Evolutionary conservation across 208 protist genomes (phyloP), one percentile per base, ranked within the genome.

Genomic region (Acanthamoeba divionensis): DNA sequence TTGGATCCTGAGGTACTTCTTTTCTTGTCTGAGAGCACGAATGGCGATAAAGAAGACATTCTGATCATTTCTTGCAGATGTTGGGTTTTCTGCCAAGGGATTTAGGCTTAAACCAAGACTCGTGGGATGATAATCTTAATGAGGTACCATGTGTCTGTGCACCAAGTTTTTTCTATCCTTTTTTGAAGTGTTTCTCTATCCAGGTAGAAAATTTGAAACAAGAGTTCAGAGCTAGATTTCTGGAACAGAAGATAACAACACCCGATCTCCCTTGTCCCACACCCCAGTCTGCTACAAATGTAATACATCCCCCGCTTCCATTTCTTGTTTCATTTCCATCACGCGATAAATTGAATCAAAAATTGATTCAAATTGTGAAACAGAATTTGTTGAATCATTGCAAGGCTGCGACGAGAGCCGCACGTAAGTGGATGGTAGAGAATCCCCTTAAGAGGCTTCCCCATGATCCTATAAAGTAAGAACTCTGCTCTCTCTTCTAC

Each of bases 1-100:
- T 48, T 94, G 9, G 91, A 92, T 33, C 92, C 92, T 24, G 80
- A 93, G 33, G 86, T 91, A 62, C 75, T 80, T 1, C 75, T 66
- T 29, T 57, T 90, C 38, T 13, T 29, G 4, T 89, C 88, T 0
- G 7, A 33, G 9, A 60, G 90, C 10, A 6, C 57, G 0, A 79
- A 87, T 15, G 83, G 80, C 8, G 26, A n/a, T 89, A 62, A 38
- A 12, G 33, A 21, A 41, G 60, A 90, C 2, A 18, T 15, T 1
- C 29, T 75, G 41, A 60, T 31, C 26, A 12, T 13, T 47, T 77
- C 67, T 77, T 18, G 44, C 57, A 88, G 80, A 54, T 73, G 38
- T 33, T 88, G 55, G 80, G 80, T 3, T 47, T 88, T 18, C 18
- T n/a, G 45, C 80, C 80, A 4, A 66, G 29, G 26, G 80, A 88